These are phyloP conservation scores for Cicer judaicum DNA, from an alignment of 306 rosid genomes.

Conservation along the genomic window DNA sequence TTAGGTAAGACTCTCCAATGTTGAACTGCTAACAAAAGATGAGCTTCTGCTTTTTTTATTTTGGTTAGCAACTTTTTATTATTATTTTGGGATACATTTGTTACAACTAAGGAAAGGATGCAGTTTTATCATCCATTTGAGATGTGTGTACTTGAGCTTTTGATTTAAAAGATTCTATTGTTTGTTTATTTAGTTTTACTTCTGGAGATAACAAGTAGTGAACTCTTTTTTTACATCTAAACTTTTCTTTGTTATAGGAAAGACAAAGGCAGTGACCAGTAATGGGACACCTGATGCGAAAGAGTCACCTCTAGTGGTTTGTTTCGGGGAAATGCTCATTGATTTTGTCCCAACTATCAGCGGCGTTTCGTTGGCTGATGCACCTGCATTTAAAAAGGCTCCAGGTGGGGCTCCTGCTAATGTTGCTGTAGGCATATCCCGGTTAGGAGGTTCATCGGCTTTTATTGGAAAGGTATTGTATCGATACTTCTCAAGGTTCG, in stretches of 20 bases:
- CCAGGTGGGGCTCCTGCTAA: slow-evolving; percentile 99
- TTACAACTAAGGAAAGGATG: slow-evolving; percentile 10
- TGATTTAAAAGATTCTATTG: slow-evolving; percentile 5
- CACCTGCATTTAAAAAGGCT: slow-evolving; percentile 94
- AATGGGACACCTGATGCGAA: slow-evolving; percentile 61
- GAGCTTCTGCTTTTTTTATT: slow-evolving; percentile 24
- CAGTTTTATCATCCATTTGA: slow-evolving; percentile 19
- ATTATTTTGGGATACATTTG: slow-evolving; percentile 4
- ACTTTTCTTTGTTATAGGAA: slow-evolving; percentile 54
- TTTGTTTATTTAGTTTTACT: slow-evolving; percentile 30
- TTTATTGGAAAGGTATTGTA: slow-evolving; percentile 87
- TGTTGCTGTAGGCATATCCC: slow-evolving; percentile 93
- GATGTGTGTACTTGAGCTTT: slow-evolving; percentile 1
- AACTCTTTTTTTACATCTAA: slow-evolving; percentile 30
- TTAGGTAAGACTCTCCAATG: neutral
- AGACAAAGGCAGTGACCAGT: slow-evolving; percentile 67
- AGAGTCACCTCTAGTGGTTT: slow-evolving; percentile 83
- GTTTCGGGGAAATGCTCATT: slow-evolving; percentile 96
- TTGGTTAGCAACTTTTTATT: neutral
- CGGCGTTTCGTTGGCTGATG: slow-evolving; percentile 89
- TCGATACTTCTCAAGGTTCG: slow-evolving; percentile 26
- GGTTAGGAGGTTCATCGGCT: slow-evolving; percentile 95
- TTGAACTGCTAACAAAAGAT: neutral
- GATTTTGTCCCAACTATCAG: slow-evolving; percentile 87
- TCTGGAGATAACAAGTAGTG: slow-evolving; percentile 17